Evolutionary conservation across 306 rosid species (phyloP).

Genomic region (Crotalaria pallida): DNA sequence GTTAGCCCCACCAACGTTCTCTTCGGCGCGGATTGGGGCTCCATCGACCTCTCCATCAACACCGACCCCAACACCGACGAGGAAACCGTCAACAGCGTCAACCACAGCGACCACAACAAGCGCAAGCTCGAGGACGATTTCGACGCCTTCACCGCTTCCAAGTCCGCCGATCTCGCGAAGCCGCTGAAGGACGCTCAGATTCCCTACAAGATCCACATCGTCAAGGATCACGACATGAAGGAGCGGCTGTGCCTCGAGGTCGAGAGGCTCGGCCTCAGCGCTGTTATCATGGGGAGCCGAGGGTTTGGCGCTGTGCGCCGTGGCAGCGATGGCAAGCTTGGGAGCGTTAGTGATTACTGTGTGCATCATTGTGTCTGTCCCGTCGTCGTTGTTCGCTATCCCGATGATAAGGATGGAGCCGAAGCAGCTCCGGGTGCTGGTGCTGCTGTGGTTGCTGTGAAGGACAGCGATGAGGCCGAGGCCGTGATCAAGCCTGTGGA

Average conservation of each 20-base stretch:
- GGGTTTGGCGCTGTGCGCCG: conserved; percentile 84
- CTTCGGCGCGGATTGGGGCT: conserved; percentile 99
- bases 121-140: conserved; percentile 75
- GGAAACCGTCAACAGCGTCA: conserved; percentile 3
- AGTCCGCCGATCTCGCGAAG: conserved; percentile 68
- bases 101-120: conserved; percentile 27
- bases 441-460: conserved; percentile 30
- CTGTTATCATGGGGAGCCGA: conserved; percentile 96
- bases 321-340: conserved; percentile 81
- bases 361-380: conserved; percentile 97
- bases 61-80: conserved; percentile 37
- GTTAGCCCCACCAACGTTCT: conserved; percentile 94
- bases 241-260: conserved; percentile 89
- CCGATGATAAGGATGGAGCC: conserved; percentile 56
- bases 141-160: conserved; percentile 80
- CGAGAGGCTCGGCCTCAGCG: conserved; percentile 90
- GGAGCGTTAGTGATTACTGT: conserved; percentile 95
- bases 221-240: conserved; percentile 96
- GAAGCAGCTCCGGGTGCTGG: neutral
- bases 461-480: conserved; percentile 41
- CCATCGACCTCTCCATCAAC: conserved; percentile 63
- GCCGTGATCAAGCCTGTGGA: conserved; percentile 34
- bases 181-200: conserved; percentile 85
- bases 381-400: conserved; percentile 88
- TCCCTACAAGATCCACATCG: conserved; percentile 96